Conservation (phyloP, 2,329 filamentous ascomycete species). For the Stemphylium lycopersici region DNA sequence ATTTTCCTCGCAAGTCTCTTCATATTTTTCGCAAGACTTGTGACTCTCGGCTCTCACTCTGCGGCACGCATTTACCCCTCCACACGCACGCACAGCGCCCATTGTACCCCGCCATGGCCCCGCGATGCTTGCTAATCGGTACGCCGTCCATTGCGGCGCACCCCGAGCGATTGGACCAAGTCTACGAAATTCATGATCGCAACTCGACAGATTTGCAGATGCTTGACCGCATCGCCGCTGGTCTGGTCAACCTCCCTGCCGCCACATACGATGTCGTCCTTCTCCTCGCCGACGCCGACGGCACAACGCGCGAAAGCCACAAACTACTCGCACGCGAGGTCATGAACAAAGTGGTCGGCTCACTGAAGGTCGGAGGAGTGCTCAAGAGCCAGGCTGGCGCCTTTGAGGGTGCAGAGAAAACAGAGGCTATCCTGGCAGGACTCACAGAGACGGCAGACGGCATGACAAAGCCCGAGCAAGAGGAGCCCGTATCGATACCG, state of each 20-base stretch:
- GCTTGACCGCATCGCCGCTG: slow-evolving; percentile 88
- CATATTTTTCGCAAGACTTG: neutral
- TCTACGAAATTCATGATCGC: slow-evolving; percentile 77
- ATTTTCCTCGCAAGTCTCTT: neutral
- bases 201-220: slow-evolving; percentile 88
- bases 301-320: slow-evolving; percentile 65
- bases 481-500: slow-evolving; percentile 62
- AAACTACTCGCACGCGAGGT: slow-evolving; percentile 70
- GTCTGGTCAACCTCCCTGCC: slow-evolving; percentile 76
- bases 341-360: slow-evolving; percentile 70
- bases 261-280: slow-evolving; percentile 84
- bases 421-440: slow-evolving; percentile 85
- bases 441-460: slow-evolving; percentile 68
- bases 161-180: slow-evolving; percentile 73
- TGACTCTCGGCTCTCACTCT: neutral
- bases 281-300: slow-evolving; percentile 79
- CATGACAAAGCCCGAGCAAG: slow-evolving; percentile 75
- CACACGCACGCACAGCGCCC: neutral
- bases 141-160: slow-evolving; percentile 89
- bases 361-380: slow-evolving; percentile 72
- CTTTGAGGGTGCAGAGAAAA: slow-evolving; percentile 62
- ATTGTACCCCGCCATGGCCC: slow-evolving; percentile 38
- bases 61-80: slow-evolving; percentile 3
- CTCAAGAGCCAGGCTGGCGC: slow-evolving; percentile 72
- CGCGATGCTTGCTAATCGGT: slow-evolving; percentile 80